Conservation (phyloP, 257 asterid species). For the Cynanchum wilfordii region DNA sequence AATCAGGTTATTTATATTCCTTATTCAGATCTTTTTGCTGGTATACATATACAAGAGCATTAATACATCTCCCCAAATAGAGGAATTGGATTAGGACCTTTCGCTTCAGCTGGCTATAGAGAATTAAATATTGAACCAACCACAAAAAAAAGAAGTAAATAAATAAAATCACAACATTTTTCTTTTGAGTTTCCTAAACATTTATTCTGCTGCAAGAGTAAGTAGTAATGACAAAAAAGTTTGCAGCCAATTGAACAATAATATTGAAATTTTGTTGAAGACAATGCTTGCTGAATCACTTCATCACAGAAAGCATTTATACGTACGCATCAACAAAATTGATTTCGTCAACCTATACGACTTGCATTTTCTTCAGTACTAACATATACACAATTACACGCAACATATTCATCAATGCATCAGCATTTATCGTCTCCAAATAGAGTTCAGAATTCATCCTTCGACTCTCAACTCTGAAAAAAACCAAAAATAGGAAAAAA, state of each 20-base stretch:
- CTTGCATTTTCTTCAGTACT: background rate
- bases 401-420: background rate
- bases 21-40: background rate
- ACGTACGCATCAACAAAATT: background rate
- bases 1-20: background rate
- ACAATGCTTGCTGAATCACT: background rate
- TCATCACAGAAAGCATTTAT: background rate
- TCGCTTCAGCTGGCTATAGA: too few species aligned
- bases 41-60: too few species aligned
- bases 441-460: background rate
- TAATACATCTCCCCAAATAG: too few species aligned
- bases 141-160: too few species aligned
- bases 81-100: too few species aligned
- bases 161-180: too few species aligned
- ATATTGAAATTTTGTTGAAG: background rate
- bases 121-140: too few species aligned
- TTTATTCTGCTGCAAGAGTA: background rate
- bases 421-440: background rate
- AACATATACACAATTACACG: background rate
- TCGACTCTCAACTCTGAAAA: background rate
- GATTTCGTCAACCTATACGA: background rate
- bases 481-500: background rate
- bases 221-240: background rate
- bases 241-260: background rate
- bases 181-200: too few species aligned